phyloP scores from a whole-genome alignment of 768 basidiomycete genomes.

The Rhodotorula paludigena region DNA sequence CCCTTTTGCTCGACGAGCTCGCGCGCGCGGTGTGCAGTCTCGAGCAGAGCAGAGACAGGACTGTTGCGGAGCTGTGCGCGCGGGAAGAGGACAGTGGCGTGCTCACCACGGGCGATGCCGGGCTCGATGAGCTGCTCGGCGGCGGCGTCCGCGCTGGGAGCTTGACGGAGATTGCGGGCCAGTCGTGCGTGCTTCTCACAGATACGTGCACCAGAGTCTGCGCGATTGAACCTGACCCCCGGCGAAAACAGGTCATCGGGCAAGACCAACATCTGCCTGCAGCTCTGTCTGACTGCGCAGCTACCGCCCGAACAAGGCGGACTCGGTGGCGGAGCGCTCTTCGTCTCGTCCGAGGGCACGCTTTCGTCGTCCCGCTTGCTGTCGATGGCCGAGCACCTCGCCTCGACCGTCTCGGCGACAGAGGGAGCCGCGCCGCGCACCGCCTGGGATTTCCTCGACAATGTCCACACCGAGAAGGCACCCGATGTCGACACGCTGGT shows the following conservation, averaged over 20 bases:
- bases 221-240: constrained; percentile 52
- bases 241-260: too few species aligned
- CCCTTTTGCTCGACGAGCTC: constrained; percentile 8
- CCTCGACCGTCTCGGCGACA: constrained; percentile 39
- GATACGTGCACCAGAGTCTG: background rate
- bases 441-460: constrained; percentile 40
- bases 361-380: constrained; percentile 63
- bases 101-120: constrained; percentile 2
- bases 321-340: constrained; percentile 64
- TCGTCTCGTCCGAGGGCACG: constrained; percentile 66
- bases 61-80: background rate
- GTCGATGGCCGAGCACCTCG: constrained; percentile 36
- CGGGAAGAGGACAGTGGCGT: background rate
- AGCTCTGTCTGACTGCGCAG: constrained; percentile 73
- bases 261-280: constrained; percentile 86
- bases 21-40: constrained; percentile 4
- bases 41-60: background rate
- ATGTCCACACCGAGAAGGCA: constrained; percentile 58
- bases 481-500: constrained; percentile 48
- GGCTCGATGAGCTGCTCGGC: constrained; percentile 17
- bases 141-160: constrained; percentile 27
- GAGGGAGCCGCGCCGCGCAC: constrained; percentile 1
- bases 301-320: constrained; percentile 59
- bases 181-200: constrained; percentile 9
- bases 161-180: constrained; percentile 20